Percentiles rank a stretch among this genome's conserved stretches.
Conservation (phyloP, 73 alveolate species). For the Stentor roeselii region DNA sequence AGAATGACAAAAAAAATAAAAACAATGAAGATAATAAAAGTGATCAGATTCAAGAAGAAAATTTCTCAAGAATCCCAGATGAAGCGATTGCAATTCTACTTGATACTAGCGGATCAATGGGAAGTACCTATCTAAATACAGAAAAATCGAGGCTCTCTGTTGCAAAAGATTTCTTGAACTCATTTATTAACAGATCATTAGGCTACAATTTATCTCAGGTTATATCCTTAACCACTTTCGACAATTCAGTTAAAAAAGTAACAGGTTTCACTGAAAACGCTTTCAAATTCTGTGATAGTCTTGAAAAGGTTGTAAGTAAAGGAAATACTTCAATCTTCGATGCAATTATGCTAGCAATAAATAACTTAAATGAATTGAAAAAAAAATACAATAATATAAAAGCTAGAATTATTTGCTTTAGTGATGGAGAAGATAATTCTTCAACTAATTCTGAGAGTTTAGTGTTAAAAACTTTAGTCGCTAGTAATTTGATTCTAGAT, state of each 20-base stretch:
- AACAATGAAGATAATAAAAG: too few relatives aligned
- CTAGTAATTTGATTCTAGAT: slow-evolving; percentile 38
- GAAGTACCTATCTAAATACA: slow-evolving; percentile 33
- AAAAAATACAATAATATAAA: slow-evolving; percentile 41
- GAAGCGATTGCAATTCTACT: slow-evolving; percentile 46
- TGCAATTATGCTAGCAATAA: slow-evolving; percentile 43
- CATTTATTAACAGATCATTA: slow-evolving; percentile 46
- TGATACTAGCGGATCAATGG: slow-evolving; percentile 55
- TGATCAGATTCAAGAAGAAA: not conserved
- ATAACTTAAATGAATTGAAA: slow-evolving; percentile 23
- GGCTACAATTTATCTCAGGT: slow-evolving; percentile 43
- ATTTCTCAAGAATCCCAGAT: slow-evolving; percentile 28
- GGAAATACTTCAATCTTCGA: slow-evolving; percentile 45
- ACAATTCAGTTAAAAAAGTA: slow-evolving; percentile 16
- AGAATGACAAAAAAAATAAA: too few relatives aligned
- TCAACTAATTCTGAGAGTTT: slow-evolving; percentile 24
- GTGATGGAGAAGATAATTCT: slow-evolving; percentile 59
- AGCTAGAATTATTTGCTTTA: slow-evolving; percentile 43
- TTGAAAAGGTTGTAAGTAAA: slow-evolving; percentile 30
- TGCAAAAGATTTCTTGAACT: slow-evolving; percentile 39
- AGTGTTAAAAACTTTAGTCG: slow-evolving; percentile 23
- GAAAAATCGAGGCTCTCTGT: slow-evolving; percentile 47
- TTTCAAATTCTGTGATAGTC: slow-evolving; percentile 32
- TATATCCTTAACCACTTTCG: slow-evolving; percentile 33
- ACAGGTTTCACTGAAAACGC: slow-evolving; percentile 44